A percentile compares a stretch with the other conserved stretches of the same genome.
phyloP scores from a whole-genome alignment of 225 moss, liverwort and hornwort genomes.

The Bryum argenteum region DNA sequence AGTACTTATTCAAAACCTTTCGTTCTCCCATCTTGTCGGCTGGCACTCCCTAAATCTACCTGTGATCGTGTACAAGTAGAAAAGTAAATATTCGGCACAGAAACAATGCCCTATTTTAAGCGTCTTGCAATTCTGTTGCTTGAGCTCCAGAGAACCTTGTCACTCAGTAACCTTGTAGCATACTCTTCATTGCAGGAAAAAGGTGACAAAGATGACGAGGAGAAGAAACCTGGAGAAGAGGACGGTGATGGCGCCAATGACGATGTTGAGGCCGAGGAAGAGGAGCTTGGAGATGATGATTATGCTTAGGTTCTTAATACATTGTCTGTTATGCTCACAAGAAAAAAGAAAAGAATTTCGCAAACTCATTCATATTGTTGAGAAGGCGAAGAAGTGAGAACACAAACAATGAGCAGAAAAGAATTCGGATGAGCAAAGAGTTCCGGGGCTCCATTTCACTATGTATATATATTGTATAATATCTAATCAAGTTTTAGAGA shows the following conservation, averaged over 20 bases:
- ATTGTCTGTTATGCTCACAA: no score
- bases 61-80: neutral
- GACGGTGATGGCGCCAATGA: constrained; percentile 59
- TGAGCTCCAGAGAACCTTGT: constrained; percentile 11
- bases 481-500: no score
- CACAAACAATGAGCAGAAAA: no score
- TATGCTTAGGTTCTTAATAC: constrained; percentile 64
- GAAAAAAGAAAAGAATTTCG: no score
- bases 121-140: neutral
- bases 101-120: no score
- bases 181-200: constrained; percentile 38
- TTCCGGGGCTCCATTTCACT: no score
- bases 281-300: constrained; percentile 56
- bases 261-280: constrained; percentile 54
- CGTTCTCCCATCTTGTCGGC: constrained; percentile 72
- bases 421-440: no score
- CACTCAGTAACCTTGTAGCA: neutral
- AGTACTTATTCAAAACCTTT: constrained; percentile 82
- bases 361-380: no score
- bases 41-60: constrained; percentile 25
- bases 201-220: constrained; percentile 52
- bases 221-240: constrained; percentile 64
- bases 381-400: no score
- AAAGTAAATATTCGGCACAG: no score
- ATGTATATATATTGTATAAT: no score